Conservation (phyloP, 257 asterid genomes). For the Scutellaria barbata region DNA sequence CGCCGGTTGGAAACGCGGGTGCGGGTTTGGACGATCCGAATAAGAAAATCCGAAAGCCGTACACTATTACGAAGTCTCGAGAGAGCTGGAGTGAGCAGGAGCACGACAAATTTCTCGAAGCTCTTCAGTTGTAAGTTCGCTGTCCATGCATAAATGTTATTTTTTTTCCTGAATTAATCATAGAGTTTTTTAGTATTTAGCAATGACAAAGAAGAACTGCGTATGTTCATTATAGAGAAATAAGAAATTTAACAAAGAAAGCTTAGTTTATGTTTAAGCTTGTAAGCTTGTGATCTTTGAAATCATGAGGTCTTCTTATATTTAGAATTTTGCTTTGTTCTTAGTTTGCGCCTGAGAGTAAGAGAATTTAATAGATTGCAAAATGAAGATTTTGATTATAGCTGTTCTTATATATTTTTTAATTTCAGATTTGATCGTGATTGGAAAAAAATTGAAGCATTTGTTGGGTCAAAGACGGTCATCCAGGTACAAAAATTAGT, state of each 20-base stretch:
- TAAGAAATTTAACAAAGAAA: not conserved
- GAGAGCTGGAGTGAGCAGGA: slow-evolving; percentile 97
- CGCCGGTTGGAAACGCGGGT: slow-evolving; percentile 38
- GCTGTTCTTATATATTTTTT: slow-evolving; percentile 4
- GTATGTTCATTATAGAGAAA: not conserved
- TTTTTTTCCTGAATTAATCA: not conserved
- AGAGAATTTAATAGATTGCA: slow-evolving; percentile 2
- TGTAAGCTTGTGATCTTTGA: not conserved
- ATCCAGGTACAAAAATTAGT: slow-evolving; percentile 65
- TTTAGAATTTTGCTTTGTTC: not conserved
- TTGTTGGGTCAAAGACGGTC: slow-evolving; percentile 89
- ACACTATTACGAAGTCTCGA: slow-evolving; percentile 87
- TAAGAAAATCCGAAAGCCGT: slow-evolving; percentile 85
- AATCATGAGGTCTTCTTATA: not conserved
- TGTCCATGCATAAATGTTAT: not conserved
- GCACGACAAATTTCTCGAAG: slow-evolving; percentile 83
- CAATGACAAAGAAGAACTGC: slow-evolving; percentile 1
- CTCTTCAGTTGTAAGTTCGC: slow-evolving; percentile 50
- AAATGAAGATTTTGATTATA: not conserved
- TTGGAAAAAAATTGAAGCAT: slow-evolving; percentile 95
- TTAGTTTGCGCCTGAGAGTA: not conserved
- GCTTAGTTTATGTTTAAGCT: not conserved
- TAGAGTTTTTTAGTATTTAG: not conserved
- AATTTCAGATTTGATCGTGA: slow-evolving; percentile 82
- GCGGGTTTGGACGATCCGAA: slow-evolving; percentile 58